A percentile compares a stretch with the other conserved stretches of the same genome.
Conservation (phyloP, 2,329 filamentous ascomycete genomes). For the Xylariaceae sp. region DNA sequence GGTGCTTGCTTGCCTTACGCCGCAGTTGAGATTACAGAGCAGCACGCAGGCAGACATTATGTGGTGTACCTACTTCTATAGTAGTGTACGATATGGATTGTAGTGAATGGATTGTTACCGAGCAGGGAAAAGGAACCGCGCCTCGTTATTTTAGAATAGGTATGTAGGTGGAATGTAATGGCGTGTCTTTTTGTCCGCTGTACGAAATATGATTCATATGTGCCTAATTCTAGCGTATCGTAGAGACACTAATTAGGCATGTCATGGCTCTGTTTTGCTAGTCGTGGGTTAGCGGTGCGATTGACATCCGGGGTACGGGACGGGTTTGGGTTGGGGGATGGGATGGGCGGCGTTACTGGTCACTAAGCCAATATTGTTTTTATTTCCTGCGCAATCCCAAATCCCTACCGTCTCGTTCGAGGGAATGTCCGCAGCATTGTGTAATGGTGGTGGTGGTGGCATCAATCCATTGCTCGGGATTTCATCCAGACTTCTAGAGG, state of each 20-base stretch:
- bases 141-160: background rate
- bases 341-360: background rate
- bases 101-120: no score
- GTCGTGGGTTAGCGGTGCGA: background rate
- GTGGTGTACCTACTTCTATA: background rate
- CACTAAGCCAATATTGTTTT: no score
- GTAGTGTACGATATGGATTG: no score
- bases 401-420: no score
- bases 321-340: background rate
- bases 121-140: background rate
- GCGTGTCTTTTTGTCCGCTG: background rate
- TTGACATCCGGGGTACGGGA: background rate
- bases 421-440: no score
- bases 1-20: conserved; percentile 5
- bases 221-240: no score
- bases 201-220: background rate
- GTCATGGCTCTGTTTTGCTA: background rate
- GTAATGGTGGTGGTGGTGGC: no score
- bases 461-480: conserved; percentile 14
- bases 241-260: no score
- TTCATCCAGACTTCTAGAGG: conserved; percentile 15
- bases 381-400: no score
- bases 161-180: background rate
- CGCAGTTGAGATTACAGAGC: background rate
- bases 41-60: background rate